A percentile compares a stretch with the other conserved stretches of the same genome.
phyloP scores from a whole-genome alignment of 1,284 basidiomycete species.

The Phenoliferia sp. region DNA sequence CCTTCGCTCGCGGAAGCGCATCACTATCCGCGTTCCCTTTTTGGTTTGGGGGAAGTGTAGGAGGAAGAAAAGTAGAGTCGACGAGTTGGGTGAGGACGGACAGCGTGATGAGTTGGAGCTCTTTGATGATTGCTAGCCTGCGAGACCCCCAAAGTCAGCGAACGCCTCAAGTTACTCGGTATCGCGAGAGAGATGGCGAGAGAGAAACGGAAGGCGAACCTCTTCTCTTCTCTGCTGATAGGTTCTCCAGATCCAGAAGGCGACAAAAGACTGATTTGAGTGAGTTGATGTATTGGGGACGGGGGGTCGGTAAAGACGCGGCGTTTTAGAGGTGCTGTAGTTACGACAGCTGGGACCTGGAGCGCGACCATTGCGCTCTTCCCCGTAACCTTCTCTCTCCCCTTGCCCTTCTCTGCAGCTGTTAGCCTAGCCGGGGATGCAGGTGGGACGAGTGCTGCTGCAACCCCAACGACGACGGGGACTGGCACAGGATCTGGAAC shows the following conservation, averaged over 20 bases:
- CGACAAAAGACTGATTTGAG: neutral
- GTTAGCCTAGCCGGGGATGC: neutral
- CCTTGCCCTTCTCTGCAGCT: neutral
- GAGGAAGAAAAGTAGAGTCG: neutral
- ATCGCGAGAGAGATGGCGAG: neutral
- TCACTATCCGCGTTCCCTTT: too few relatives aligned
- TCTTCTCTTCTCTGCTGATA: neutral
- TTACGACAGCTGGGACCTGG: neutral
- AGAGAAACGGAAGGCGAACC: neutral
- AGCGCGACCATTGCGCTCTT: neutral
- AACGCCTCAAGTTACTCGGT: neutral
- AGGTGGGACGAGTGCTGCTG: neutral
- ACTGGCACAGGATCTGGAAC: neutral
- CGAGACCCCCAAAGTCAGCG: neutral
- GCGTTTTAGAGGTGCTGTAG: neutral
- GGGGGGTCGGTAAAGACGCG: neutral
- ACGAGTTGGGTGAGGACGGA: constrained; percentile 15
- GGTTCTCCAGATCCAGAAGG: neutral
- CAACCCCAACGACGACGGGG: too few relatives aligned
- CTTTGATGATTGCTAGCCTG: constrained; percentile 15
- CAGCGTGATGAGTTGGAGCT: constrained; percentile 18
- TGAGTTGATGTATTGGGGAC: neutral
- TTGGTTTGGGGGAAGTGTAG: neutral
- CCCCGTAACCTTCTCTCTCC: neutral
- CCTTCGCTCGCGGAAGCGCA: neutral